Evolutionary conservation across 176 grass and related monocot species (phyloP), one percentile per base, ranked within the genome.

Genomic region (Aechmea fasciata): DNA sequence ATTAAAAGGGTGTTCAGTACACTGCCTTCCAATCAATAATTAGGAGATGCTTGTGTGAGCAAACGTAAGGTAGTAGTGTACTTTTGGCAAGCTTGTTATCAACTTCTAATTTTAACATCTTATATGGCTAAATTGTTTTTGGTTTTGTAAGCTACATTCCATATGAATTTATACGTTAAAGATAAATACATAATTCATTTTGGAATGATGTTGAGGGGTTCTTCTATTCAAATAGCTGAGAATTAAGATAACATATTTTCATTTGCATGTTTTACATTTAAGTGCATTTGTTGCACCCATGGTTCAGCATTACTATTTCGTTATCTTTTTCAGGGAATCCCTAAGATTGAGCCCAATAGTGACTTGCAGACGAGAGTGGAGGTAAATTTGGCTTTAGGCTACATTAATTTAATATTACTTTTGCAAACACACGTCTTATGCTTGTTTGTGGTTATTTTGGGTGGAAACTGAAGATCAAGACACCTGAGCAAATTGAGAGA

Each of bases 301-400:
- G 14, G 15, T 66, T 13, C 1, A 75, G 50, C 25, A 14, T 33
- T 5, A 51, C n/a, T 51, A 82, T 23, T 19, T 26, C 71, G 15
- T 69, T 69, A 50, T 77, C 18, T 24, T 81, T 77, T 71, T 7
- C 69, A 90, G 94, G 94, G 94, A 69, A 92, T 82, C 66, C 89
- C 89, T 69, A 99, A 93, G 81, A 90, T 93, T 62, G 94, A 99
- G 62, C 87, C 87, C 3, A 82, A 79, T 65, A 99, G 94, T 78
- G 94, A 99, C 63, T 81, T 99, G 69, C 94, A 99, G 71, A 82
- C 85, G 78, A 93, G 84, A 79, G 83, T 99, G 80, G 94, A 99
- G 87, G 94, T 99, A 83, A 61, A 57, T 77, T 77, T 24, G 74
- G 69, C 47, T 83, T 63, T 17, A 47, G 63, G n/a, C 28, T 74